Conservation (phyloP, 768 basidiomycete species). For the Tulasnella sp. region DNA sequence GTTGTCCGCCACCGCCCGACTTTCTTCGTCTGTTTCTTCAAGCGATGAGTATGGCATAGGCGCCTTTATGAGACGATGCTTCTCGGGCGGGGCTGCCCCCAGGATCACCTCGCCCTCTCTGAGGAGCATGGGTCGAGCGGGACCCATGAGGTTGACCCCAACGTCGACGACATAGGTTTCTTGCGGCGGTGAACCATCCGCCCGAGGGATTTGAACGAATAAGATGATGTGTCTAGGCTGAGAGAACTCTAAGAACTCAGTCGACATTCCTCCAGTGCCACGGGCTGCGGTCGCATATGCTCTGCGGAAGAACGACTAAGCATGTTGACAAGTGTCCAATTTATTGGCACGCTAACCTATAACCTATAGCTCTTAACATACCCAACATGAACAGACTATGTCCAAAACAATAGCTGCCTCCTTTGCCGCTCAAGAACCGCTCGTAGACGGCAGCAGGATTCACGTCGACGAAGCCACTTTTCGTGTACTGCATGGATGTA, state of each 20-base stretch:
- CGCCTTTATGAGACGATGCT: neutral
- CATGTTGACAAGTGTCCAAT: too few species aligned
- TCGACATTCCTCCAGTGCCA: too few species aligned
- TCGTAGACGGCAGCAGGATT: neutral
- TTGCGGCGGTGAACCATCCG: too few species aligned
- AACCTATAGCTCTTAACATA: neutral
- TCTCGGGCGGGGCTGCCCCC: neutral
- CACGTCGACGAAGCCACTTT: neutral
- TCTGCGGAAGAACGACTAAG: too few species aligned
- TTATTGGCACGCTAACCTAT: neutral
- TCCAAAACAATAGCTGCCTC: conserved; percentile 4
- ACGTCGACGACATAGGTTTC: conserved; percentile 7
- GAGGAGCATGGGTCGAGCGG: conserved; percentile 1
- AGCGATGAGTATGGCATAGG: neutral
- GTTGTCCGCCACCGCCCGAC: neutral
- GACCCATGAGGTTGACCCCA: neutral
- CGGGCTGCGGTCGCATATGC: too few species aligned
- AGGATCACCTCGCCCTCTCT: neutral
- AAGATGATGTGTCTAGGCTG: too few species aligned
- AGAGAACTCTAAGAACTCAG: too few species aligned
- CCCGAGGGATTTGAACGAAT: too few species aligned
- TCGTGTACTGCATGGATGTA: conserved; percentile 1
- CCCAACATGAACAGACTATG: neutral
- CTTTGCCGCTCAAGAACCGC: neutral
- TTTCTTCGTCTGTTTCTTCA: neutral